phyloP scores from a whole-genome alignment of 2,329 filamentous ascomycete species.

The Dendryphion nanum region DNA sequence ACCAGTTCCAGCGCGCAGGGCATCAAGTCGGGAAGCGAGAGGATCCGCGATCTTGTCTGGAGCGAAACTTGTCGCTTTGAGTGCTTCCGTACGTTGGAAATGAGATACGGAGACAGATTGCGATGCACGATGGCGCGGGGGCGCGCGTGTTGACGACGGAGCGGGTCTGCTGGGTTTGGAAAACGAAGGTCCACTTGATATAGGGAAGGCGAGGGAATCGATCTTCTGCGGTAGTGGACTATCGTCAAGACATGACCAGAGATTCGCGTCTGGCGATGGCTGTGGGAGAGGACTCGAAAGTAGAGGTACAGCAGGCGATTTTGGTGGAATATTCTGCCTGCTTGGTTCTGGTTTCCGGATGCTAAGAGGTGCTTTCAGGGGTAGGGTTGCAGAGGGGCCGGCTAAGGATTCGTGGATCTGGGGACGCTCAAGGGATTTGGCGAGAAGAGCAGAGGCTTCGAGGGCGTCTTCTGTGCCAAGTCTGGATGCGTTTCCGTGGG shows the following conservation, averaged over 20 bases:
- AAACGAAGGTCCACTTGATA: constrained; percentile 25
- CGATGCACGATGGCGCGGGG: neutral
- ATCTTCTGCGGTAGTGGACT: constrained; percentile 29
- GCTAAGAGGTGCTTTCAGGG: constrained; percentile 8
- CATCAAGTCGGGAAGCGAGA: too few species aligned
- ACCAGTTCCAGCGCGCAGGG: too few species aligned
- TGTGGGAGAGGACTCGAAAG: constrained; percentile 31
- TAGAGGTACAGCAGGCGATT: constrained; percentile 14
- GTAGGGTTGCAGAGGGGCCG: constrained; percentile 22
- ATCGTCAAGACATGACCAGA: constrained; percentile 25
- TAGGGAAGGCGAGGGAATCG: constrained; percentile 21
- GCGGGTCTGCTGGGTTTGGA: constrained; percentile 3
- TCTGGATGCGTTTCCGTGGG: neutral
- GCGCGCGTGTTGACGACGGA: neutral
- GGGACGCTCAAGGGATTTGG: constrained; percentile 1
- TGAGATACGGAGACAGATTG: neutral
- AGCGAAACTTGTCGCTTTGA: neutral
- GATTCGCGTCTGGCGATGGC: constrained; percentile 26
- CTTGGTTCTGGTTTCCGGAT: constrained; percentile 14
- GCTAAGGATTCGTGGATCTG: neutral
- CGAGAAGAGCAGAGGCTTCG: constrained; percentile 18
- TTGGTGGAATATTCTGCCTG: constrained; percentile 23
- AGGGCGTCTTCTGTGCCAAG: constrained; percentile 11
- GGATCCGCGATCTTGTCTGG: too few species aligned
- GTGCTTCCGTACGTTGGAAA: neutral